Conservation (phyloP, 257 asterid species). For the Solanum paucissectum region DNA sequence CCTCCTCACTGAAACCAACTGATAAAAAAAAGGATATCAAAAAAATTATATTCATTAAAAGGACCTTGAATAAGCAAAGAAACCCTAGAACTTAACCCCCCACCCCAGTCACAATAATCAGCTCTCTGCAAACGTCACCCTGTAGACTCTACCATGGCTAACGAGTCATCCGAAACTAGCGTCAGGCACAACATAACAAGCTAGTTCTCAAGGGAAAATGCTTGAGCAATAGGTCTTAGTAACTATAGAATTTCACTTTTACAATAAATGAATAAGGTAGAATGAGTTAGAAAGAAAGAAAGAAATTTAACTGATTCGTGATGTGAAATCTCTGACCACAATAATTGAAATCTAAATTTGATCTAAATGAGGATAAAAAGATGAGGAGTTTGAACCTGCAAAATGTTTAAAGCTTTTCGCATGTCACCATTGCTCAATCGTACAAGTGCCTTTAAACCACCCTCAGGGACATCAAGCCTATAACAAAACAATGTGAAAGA, state of each 20-base stretch:
- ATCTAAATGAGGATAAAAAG: conserved; percentile 4
- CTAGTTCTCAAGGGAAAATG: not conserved
- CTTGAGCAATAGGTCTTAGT: not conserved
- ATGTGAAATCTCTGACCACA: not conserved
- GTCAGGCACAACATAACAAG: not conserved
- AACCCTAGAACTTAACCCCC: not conserved
- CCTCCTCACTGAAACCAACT: not conserved
- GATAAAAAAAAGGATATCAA: not conserved
- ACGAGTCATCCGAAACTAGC: not conserved
- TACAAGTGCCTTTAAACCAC: conserved; percentile 85
- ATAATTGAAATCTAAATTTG: not conserved
- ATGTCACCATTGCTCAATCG: conserved; percentile 91
- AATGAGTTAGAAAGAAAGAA: not conserved
- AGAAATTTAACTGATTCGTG: not conserved
- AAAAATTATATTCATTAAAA: not conserved
- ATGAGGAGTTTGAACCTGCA: conserved; percentile 49
- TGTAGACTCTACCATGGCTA: not conserved
- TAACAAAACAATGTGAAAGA: not conserved
- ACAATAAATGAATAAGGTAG: not conserved
- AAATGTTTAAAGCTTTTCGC: conserved; percentile 92
- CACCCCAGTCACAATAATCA: not conserved
- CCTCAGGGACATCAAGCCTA: conserved; percentile 88
- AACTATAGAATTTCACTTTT: not conserved
- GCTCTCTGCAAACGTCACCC: not conserved
- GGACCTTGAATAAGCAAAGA: not conserved